Base-by-base conservation (phyloP, 305 asterid genomes). In the Nicotiana rustica region DNA sequence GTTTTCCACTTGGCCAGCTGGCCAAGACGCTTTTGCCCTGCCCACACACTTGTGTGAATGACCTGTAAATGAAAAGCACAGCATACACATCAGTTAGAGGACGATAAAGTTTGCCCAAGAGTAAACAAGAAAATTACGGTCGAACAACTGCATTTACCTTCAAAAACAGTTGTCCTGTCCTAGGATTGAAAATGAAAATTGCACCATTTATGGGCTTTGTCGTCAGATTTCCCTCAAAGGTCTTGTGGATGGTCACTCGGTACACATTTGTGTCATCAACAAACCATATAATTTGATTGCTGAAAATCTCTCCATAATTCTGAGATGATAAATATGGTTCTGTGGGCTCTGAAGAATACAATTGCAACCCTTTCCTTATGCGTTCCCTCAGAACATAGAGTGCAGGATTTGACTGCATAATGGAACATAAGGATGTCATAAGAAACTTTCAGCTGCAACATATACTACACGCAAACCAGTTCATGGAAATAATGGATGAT, bases 1-100 rank as follows among this genome's bases (percentile, higher is more conserved):
- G 99, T 97, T 86, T 97, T 97, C 99, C 99, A 97, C 93, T 97
- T 97, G 44, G 99, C 99, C 86, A 97, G 91, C 86, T 97, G 99
- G 75, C 99, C 99, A 59, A 95, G 96, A 59, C 99, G 97, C 88
- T 97, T 97, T 87, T 97, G 99, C 82, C 99, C 99, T 71, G 99
- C 99, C 99, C 99, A 97, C 38, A 97, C 99, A 77, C 99, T 97
- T 56, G 99, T 97, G 88, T 97, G 99, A 85, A 97, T 97, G 85
- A 97, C 99, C 99, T 96, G 92, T 67, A 84, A 83, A 82, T 66
- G 15, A 44, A 59, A 49, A 18, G 56, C 65, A 49, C 29, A 57
- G 14, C 36, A 41, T 19, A 59, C 47, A 75, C 66, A 41, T 82
- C 49, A 80, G 62, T 47, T 57, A 29, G 60, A 10, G 35, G 29